Base-by-base conservation (phyloP, 495 filamentous ascomycete genomes). In the Hypoxylon subgilvum region DNA sequence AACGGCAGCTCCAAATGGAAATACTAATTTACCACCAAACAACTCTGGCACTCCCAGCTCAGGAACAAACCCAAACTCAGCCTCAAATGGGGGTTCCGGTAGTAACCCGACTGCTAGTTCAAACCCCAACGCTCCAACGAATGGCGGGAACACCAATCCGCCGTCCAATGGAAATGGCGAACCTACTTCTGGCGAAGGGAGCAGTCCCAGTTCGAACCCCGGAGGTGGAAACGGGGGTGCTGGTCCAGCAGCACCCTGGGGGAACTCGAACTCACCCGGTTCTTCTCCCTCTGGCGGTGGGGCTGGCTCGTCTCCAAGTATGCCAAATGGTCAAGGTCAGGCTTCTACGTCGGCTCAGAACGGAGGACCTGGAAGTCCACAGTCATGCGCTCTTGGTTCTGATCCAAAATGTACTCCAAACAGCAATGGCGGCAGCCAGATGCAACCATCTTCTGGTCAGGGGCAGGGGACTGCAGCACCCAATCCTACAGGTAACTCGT, bases 151-250 rank as follows among this genome's bases (percentile, higher is more conserved):
- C 32, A 35, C 54, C 38, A 43, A 39, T 21, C 46, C 57, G 31
- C 32, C 52, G 36, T 35, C 53, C 22, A 28, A 28, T 19, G 49
- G 58, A 12, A 34, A 43, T 42, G 52, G 52, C 12, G 44, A n/a
- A n/a, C n/a, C 14, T 21, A 41, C 54, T 3, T 48, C 63, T 8
- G 39, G 38, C 13, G 55, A 51, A 28, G 58, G 58, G 40, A 25
- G 41, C 9, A 39, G 36, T 31, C 27, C 53, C 14, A 49, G 42
- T 19, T 57, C 56, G n/a, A 47, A 22, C 18, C 8, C 40, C n/a
- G 44, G 41, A 16, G 34, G 31, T 32, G 21, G 52, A 30, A 68
- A 23, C 13, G 48, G 58, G 1, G 53, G 52, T 36, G 28, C 57
- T 21, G 36, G 46, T 17, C 43, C 46, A 12, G 34, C 40, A 21